These are phyloP conservation scores for Pythium pyrilobum DNA, from an alignment of 352 stramenopile species.

Conservation along the genomic window DNA sequence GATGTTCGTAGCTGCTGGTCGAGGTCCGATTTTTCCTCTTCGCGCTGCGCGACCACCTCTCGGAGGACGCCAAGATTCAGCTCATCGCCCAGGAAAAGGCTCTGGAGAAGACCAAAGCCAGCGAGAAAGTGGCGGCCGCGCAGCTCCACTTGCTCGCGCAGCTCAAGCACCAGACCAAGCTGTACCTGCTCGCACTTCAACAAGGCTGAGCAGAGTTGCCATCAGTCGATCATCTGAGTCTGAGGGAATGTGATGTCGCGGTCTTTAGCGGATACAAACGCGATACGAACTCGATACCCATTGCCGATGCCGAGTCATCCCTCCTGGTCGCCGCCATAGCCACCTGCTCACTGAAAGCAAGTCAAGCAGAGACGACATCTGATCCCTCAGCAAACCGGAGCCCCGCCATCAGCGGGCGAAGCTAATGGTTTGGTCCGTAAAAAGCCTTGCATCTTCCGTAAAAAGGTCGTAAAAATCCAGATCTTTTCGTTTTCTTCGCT, in stretches of 20 bases:
- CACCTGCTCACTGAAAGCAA: too few relatives aligned
- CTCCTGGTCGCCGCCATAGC: slow-evolving; percentile 5
- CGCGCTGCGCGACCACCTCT: slow-evolving; percentile 46
- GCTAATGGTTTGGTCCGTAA: slow-evolving; percentile 7
- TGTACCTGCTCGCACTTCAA: slow-evolving; percentile 69
- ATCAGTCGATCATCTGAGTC: slow-evolving; percentile 1
- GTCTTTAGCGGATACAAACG: slow-evolving; percentile 5
- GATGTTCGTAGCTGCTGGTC: slow-evolving; percentile 46
- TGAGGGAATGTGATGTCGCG: not conserved
- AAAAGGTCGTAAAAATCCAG: slow-evolving; percentile 16
- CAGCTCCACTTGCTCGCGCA: slow-evolving; percentile 54
- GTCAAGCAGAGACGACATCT: slow-evolving; percentile 5
- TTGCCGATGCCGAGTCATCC: slow-evolving; percentile 2
- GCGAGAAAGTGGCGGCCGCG: slow-evolving; percentile 31
- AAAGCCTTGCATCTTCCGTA: slow-evolving; percentile 1
- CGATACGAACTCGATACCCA: not conserved
- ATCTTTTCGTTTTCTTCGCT: slow-evolving; percentile 19
- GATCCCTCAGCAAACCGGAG: not conserved
- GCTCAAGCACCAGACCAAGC: slow-evolving; percentile 77
- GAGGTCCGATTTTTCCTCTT: slow-evolving; percentile 70
- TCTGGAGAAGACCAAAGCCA: slow-evolving; percentile 30
- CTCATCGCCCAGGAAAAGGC: slow-evolving; percentile 45
- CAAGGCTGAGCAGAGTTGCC: slow-evolving; percentile 4
- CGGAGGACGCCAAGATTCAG: slow-evolving; percentile 44
- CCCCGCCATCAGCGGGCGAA: slow-evolving; percentile 1